Evolutionary conservation across 2,329 filamentous ascomycete genomes (phyloP).

Genomic region (Passalora sequoiae): DNA sequence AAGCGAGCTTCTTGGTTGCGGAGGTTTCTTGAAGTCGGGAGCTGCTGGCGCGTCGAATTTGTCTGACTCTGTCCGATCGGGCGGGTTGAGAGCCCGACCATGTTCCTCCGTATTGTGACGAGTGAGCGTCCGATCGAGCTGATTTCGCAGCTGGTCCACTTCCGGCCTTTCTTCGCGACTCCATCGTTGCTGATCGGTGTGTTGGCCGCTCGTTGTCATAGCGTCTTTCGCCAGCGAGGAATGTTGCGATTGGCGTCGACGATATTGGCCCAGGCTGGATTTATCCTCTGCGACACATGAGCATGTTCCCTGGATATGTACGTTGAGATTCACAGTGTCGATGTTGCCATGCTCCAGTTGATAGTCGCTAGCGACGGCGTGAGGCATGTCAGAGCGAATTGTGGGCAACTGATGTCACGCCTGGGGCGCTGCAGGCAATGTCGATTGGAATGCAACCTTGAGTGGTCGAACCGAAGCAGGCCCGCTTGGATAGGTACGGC

Average conservation of each 20-base stretch:
- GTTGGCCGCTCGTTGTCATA: constrained; percentile 27
- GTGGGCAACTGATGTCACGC: constrained; percentile 2
- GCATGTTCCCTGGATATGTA: constrained; percentile 28
- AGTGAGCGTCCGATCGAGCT: constrained; percentile 29
- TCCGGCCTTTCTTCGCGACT: constrained; percentile 19
- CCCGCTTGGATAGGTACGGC: background rate
- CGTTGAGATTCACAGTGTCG: constrained; percentile 15
- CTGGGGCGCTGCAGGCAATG: background rate
- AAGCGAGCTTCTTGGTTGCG: constrained; percentile 19
- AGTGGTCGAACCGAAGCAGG: background rate
- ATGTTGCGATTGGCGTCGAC: constrained; percentile 33
- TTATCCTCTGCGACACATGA: constrained; percentile 28
- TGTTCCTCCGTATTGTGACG: constrained; percentile 10
- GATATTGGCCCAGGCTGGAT: constrained; percentile 28
- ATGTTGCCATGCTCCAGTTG: background rate
- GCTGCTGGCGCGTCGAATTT: constrained; percentile 6
- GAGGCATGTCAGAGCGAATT: constrained; percentile 2
- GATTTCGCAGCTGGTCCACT: constrained; percentile 29
- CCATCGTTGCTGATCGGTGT: constrained; percentile 16
- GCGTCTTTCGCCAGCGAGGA: constrained; percentile 27
- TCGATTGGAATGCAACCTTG: constrained; percentile 4
- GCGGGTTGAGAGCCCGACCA: constrained; percentile 3
- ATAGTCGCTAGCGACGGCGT: background rate
- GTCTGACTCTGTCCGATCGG: constrained; percentile 5
- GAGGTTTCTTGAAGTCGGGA: constrained; percentile 7